Base-by-base conservation (phyloP, 164 flowering plant species). In the Aristolochia californica region DNA sequence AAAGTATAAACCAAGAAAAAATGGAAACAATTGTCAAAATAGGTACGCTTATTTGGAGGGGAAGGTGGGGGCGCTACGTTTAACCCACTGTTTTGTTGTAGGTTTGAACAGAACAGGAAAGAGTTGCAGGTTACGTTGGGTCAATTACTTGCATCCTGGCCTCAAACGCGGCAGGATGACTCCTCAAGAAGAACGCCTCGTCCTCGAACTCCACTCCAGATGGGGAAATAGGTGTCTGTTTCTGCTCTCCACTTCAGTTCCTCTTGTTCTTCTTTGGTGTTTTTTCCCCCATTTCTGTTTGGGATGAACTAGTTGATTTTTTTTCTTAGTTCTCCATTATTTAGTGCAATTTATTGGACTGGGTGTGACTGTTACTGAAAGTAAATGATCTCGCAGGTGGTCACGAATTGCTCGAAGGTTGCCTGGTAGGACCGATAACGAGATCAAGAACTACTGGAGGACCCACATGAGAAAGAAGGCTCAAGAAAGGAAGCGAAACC, bases 101-200 rank as follows among this genome's bases (percentile, higher is more conserved):
- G 99, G 99, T 78, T 72, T 93, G 69, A 85, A 85, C 71, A 81
- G 99, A 82, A 84, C 96, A 63, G 99, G 99, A 30, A 93, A 87
- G 69, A 89, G 99, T 76, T 93, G 99, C 87, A 76, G 99, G 83
- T 64, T 93, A 30, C 78, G 99, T 1, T 93, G 99, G 97, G 93
- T 89, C 68, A 93, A 93, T 68, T 93, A 93, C 74, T 77, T 93
- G 17, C 84, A 87, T 58, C 99, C 99, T 18, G 96, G 85, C 34
- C 95, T 89, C 68, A 89, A 85, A 64, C 74, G 87, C 23, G 97
- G 93, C 20, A 85, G 85, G 77, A 80, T 93, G 95, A 80, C 96
- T 5, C 88, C 95, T 11, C 94, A 84, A 10, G 99, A 93, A 64
- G 96, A 93, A 59, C 77, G 76, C 17, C 90, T 87, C 13, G 93